These are phyloP conservation scores for Blastomyces percursus DNA, from an alignment of 2,329 filamentous ascomycete genomes.

Conservation along the genomic window DNA sequence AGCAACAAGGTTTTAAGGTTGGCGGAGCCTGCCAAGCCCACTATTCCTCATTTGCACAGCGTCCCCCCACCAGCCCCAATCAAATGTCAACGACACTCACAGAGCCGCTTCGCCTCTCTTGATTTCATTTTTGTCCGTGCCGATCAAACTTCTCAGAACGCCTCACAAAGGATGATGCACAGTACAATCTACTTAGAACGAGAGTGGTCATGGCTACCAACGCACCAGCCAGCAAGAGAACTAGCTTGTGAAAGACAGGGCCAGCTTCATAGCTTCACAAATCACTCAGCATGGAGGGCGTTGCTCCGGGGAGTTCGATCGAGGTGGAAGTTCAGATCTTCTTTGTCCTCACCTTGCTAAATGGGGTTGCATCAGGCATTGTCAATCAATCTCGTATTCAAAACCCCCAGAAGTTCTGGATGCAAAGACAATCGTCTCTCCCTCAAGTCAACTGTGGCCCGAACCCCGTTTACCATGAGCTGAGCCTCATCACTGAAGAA, in stretches of 20 bases:
- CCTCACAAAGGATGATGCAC: background rate
- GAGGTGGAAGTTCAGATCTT: background rate
- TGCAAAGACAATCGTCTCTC: background rate
- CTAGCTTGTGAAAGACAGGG: background rate
- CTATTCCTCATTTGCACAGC: background rate
- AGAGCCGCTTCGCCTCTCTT: slow-evolving; percentile 2
- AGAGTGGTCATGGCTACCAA: background rate
- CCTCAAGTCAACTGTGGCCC: background rate
- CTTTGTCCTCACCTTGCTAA: background rate
- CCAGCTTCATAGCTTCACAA: background rate
- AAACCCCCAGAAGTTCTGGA: background rate
- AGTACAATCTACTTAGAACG: no score
- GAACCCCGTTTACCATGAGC: background rate
- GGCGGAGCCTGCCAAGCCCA: background rate
- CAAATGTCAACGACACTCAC: background rate
- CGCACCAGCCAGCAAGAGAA: background rate
- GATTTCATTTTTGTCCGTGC: background rate
- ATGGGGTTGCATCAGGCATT: background rate
- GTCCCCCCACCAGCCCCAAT: background rate
- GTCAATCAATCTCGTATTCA: background rate
- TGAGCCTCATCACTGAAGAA: background rate
- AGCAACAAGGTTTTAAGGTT: background rate
- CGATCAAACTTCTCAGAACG: background rate
- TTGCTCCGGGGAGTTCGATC: background rate
- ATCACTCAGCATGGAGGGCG: background rate